A percentile compares a stretch with the other conserved stretches of the same genome.
Evolutionary conservation across 2,329 filamentous ascomycete species (phyloP).

Genomic region (Xylariales sp.): DNA sequence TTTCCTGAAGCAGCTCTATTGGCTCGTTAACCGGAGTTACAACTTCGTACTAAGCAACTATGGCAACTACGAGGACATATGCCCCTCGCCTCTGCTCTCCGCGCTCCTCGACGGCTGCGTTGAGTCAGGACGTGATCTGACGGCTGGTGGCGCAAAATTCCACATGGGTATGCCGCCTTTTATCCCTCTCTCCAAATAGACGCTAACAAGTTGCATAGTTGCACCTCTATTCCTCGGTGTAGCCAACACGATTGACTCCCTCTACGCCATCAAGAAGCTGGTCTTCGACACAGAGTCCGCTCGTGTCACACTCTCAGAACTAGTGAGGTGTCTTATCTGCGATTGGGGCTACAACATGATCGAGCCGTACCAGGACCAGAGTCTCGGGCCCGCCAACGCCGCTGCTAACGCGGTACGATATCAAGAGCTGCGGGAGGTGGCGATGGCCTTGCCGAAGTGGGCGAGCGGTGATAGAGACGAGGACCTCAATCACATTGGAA

Average conservation of each 20-base stretch:
- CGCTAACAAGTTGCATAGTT: slow-evolving; percentile 22
- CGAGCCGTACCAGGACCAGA: slow-evolving; percentile 35
- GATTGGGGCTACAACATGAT: slow-evolving; percentile 38
- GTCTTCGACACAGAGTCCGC: slow-evolving; percentile 25
- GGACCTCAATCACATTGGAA: slow-evolving; percentile 36
- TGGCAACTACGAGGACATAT: slow-evolving; percentile 32
- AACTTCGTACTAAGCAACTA: slow-evolving; percentile 18
- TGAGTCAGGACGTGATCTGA: slow-evolving; percentile 32
- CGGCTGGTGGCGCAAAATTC: slow-evolving; percentile 34
- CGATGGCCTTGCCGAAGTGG: slow-evolving; percentile 40
- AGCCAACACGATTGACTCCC: slow-evolving; percentile 35
- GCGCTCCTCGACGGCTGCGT: slow-evolving; percentile 32
- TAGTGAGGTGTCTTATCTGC: slow-evolving; percentile 32
- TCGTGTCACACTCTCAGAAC: slow-evolving; percentile 29
- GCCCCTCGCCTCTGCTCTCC: slow-evolving; percentile 35
- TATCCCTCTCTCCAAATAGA: neutral
- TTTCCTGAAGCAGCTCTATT: slow-evolving; percentile 32
- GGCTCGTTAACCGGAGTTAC: slow-evolving; percentile 24
- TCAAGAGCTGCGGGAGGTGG: slow-evolving; percentile 39
- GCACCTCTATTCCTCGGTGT: slow-evolving; percentile 31
- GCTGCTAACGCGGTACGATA: slow-evolving; percentile 36
- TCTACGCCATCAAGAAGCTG: slow-evolving; percentile 37
- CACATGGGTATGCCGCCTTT: slow-evolving; percentile 28
- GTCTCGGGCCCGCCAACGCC: slow-evolving; percentile 31
- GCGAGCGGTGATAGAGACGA: slow-evolving; percentile 31